Evolutionary conservation across 1,284 basidiomycete species (phyloP).

Genomic region (Pseudozyma thailandica): DNA sequence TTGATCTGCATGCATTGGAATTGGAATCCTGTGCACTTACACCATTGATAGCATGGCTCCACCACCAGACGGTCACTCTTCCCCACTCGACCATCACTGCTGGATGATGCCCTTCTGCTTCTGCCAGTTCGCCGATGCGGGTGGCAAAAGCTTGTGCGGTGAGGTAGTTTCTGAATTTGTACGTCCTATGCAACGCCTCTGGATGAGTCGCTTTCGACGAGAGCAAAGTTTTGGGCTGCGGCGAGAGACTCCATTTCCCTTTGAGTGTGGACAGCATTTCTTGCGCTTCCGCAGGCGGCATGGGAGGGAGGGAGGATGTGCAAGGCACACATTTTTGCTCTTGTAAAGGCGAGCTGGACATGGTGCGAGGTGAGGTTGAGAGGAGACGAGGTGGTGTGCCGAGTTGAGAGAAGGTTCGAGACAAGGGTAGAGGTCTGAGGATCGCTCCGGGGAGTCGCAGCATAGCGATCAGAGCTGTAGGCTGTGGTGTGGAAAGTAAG

Average conservation of each 20-base stretch:
- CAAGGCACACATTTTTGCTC: conserved; percentile 39
- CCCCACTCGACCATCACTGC: conserved; percentile 65
- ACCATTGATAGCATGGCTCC: conserved; percentile 64
- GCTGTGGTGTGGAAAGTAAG: neutral
- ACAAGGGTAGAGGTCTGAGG: neutral
- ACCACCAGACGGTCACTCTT: conserved; percentile 63
- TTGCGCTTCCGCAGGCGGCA: conserved; percentile 22
- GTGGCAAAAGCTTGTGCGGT: conserved; percentile 54
- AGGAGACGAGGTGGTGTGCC: neutral
- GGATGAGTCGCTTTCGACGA: conserved; percentile 21
- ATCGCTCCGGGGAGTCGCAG: conserved; percentile 4
- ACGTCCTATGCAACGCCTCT: conserved; percentile 53
- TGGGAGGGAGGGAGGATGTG: conserved; percentile 20
- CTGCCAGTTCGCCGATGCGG: conserved; percentile 53
- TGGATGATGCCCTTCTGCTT: conserved; percentile 62
- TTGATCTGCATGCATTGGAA: neutral
- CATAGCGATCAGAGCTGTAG: conserved; percentile 3
- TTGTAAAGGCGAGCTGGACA: conserved; percentile 21
- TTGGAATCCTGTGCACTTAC: conserved; percentile 40
- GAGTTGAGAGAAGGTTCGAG: neutral
- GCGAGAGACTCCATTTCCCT: conserved; percentile 50
- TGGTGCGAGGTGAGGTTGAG: conserved; percentile 1
- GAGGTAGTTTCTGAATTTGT: conserved; percentile 59
- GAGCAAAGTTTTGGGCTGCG: conserved; percentile 44
- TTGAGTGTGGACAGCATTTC: conserved; percentile 31